These are phyloP conservation scores for Oryza rufipogon DNA, from an alignment of 176 grass and related monocot species.

Conservation along the genomic window DNA sequence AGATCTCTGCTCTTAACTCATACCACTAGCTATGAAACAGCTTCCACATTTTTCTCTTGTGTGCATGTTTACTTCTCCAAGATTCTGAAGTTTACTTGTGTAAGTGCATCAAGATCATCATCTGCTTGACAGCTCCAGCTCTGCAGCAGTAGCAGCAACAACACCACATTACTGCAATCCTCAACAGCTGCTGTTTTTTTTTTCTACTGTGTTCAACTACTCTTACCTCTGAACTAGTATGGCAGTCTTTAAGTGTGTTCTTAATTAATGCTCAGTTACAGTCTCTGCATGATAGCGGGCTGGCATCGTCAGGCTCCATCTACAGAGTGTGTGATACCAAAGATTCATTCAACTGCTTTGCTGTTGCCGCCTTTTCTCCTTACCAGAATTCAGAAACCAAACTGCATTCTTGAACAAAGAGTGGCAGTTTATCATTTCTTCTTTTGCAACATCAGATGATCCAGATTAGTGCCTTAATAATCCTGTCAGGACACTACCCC, in stretches of 20 bases:
- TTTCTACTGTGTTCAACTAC: background rate
- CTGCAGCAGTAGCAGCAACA: background rate
- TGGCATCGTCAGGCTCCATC: conserved; percentile 17
- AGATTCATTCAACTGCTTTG: background rate
- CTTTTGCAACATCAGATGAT: conserved; percentile 15
- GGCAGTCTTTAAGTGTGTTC: background rate
- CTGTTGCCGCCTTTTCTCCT: background rate
- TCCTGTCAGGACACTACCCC: background rate
- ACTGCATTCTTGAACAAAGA: conserved; percentile 24
- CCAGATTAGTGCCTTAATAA: background rate
- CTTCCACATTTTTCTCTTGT: conserved; percentile 15
- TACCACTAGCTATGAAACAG: background rate
- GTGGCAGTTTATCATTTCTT: background rate
- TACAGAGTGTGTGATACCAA: background rate
- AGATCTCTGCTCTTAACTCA: conserved; percentile 5
- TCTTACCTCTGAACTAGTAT: background rate
- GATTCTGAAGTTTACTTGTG: background rate
- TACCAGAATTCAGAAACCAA: background rate
- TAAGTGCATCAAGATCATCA: background rate
- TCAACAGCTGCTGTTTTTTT: background rate
- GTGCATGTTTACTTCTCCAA: background rate
- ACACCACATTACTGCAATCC: background rate
- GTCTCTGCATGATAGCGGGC: background rate
- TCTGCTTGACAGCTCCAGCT: background rate
- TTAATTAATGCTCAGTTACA: conserved; percentile 9